Conservation (phyloP, 495 filamentous ascomycete species). For the Aspergillus indologenus region DNA sequence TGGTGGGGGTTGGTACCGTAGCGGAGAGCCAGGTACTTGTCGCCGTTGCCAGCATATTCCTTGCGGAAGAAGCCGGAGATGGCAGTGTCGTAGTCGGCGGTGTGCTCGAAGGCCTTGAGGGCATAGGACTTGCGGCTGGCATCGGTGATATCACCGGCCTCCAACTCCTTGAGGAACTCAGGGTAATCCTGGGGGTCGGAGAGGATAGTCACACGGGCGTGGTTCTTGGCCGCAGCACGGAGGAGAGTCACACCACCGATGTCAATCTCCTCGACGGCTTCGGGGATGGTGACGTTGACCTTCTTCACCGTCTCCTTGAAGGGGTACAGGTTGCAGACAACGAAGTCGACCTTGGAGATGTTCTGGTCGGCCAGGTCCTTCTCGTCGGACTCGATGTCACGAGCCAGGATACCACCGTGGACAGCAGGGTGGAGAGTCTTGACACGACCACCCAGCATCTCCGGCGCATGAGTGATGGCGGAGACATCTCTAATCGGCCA, state of each 20-base stretch:
- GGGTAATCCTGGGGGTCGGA: slow-evolving; percentile 91
- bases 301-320: slow-evolving; percentile 98
- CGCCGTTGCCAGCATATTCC: slow-evolving; percentile 82
- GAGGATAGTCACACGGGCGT: slow-evolving; percentile 88
- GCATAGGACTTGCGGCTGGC: slow-evolving; percentile 80
- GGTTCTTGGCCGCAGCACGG: slow-evolving; percentile 96
- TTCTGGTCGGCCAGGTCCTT: slow-evolving; percentile 95
- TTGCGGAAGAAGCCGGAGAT: slow-evolving; percentile 98
- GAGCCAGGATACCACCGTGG: slow-evolving; percentile 89
- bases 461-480: slow-evolving; percentile 95
- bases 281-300: slow-evolving; percentile 90
- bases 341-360: slow-evolving; percentile 96
- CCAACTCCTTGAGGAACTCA: slow-evolving; percentile 86
- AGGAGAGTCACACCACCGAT: slow-evolving; percentile 96
- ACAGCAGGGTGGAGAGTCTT: slow-evolving; percentile 97
- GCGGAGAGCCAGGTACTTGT: slow-evolving; percentile 79
- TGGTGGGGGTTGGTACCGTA: slow-evolving; percentile 98
- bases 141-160: slow-evolving; percentile 80
- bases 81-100: slow-evolving; percentile 92
- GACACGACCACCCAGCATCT: slow-evolving; percentile 94
- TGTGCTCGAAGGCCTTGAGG: slow-evolving; percentile 96
- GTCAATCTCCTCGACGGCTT: slow-evolving; percentile 98
- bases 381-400: slow-evolving; percentile 87
- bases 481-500: slow-evolving; percentile 74
- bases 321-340: slow-evolving; percentile 97